Conservation (phyloP, 805 yeast genomes). For the Candida xyloterini region DNA sequence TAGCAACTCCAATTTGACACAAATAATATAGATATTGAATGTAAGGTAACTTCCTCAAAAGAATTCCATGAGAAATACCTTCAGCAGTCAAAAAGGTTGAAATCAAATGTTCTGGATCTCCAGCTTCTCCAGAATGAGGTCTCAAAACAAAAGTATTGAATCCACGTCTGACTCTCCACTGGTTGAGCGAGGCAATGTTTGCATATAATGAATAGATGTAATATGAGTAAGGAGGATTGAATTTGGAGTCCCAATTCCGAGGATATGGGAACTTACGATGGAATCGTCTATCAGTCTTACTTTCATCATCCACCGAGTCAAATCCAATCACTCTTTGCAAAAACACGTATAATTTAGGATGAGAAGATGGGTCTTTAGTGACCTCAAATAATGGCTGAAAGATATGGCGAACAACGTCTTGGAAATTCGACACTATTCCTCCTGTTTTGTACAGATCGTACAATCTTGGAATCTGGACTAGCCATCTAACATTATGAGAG, state of each 20-base stretch:
- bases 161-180: constrained; percentile 71
- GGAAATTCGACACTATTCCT: constrained; percentile 66
- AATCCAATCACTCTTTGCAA: constrained; percentile 94
- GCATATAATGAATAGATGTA: constrained; percentile 87
- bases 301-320: constrained; percentile 98
- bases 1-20: constrained; percentile 95
- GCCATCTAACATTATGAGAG: constrained; percentile 95
- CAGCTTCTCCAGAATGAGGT: constrained; percentile 99
- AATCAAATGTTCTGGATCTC: constrained; percentile 96
- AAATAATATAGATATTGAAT: constrained; percentile 89
- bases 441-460: constrained; percentile 84
- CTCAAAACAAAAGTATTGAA: constrained; percentile 90
- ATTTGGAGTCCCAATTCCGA: constrained; percentile 67
- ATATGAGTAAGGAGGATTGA: constrained; percentile 97
- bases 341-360: constrained; percentile 89
- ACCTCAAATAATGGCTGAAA: constrained; percentile 91
- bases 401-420: constrained; percentile 71
- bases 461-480: constrained; percentile 90
- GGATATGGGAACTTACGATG: constrained; percentile 87
- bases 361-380: constrained; percentile 73
- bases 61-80: constrained; percentile 92
- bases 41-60: constrained; percentile 89
- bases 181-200: constrained; percentile 80
- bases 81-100: constrained; percentile 86
- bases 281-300: constrained; percentile 80